These are phyloP conservation scores for Lactarius pseudohatsudake DNA, from an alignment of 768 basidiomycete genomes.

Conservation along the genomic window DNA sequence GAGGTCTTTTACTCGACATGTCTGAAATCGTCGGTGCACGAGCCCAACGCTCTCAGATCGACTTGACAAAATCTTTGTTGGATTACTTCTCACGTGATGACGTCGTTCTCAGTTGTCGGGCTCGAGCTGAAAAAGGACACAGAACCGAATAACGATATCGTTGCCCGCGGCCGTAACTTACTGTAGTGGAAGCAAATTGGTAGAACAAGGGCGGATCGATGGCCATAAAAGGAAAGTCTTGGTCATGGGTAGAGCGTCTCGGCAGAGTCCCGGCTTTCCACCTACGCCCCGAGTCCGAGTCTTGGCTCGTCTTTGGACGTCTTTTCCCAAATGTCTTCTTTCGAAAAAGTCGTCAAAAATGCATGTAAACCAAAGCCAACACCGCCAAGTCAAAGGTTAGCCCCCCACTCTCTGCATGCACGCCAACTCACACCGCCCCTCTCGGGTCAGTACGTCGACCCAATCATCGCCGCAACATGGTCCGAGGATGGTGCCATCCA, in stretches of 20 bases:
- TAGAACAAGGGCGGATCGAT: too few species aligned
- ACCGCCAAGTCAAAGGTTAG: constrained; percentile 88
- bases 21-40: too few species aligned
- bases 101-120: too few species aligned
- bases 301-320: background rate
- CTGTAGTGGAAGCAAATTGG: too few species aligned
- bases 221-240: background rate
- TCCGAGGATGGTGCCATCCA: constrained; percentile 90
- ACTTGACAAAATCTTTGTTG: too few species aligned
- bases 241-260: constrained; percentile 33
- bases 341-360: constrained; percentile 90
- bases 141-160: too few species aligned
- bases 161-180: too few species aligned
- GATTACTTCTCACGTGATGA: too few species aligned
- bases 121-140: too few species aligned
- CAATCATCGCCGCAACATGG: constrained; percentile 96
- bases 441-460: constrained; percentile 80
- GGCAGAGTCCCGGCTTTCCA: constrained; percentile 32
- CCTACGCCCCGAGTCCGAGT: background rate
- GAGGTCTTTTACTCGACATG: too few species aligned
- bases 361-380: constrained; percentile 98
- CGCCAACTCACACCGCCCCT: background rate
- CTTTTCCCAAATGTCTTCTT: constrained; percentile 58
- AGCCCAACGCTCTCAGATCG: too few species aligned
- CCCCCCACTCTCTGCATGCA: background rate